Conservation (phyloP, 2,329 filamentous ascomycete genomes). For the Alternaria triticina region DNA sequence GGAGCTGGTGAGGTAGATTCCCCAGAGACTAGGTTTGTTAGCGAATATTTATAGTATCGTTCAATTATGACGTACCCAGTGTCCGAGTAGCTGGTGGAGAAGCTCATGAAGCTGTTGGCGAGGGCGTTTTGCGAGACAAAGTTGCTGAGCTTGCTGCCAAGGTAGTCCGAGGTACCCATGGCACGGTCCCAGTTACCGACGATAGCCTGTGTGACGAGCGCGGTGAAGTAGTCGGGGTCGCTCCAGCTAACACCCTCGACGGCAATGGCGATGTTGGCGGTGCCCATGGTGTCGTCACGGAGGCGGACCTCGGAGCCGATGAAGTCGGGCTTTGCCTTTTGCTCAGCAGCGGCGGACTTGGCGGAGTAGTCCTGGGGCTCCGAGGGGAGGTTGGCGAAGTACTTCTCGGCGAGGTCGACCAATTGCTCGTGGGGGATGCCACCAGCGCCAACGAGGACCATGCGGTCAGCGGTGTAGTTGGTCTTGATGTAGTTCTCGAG, state of each 20-base stretch:
- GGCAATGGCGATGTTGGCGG: constrained; percentile 96
- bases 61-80: constrained; percentile 77
- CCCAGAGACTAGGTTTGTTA: constrained; percentile 79
- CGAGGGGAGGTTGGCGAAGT: constrained; percentile 82
- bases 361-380: constrained; percentile 77
- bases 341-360: constrained; percentile 71
- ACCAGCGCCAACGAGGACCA: constrained; percentile 96
- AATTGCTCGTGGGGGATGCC: constrained; percentile 93
- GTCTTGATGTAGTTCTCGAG: constrained; percentile 96
- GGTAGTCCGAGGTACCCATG: constrained; percentile 95
- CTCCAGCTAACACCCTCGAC: constrained; percentile 99
- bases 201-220: constrained; percentile 95
- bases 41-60: constrained; percentile 7
- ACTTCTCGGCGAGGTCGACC: constrained; percentile 93
- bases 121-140: constrained; percentile 94
- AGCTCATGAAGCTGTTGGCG: constrained; percentile 99
- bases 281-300: constrained; percentile 93
- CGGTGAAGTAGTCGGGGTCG: constrained; percentile 98
- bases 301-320: constrained; percentile 95
- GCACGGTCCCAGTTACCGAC: constrained; percentile 99
- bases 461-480: constrained; percentile 99
- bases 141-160: constrained; percentile 96
- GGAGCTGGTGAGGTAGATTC: constrained; percentile 97
- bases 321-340: constrained; percentile 91
- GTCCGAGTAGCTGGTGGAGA: constrained; percentile 99